Evolutionary conservation across 352 stramenopile species (phyloP), one percentile per base, ranked within the genome.

Genomic region (Phytophthora cactorum): DNA sequence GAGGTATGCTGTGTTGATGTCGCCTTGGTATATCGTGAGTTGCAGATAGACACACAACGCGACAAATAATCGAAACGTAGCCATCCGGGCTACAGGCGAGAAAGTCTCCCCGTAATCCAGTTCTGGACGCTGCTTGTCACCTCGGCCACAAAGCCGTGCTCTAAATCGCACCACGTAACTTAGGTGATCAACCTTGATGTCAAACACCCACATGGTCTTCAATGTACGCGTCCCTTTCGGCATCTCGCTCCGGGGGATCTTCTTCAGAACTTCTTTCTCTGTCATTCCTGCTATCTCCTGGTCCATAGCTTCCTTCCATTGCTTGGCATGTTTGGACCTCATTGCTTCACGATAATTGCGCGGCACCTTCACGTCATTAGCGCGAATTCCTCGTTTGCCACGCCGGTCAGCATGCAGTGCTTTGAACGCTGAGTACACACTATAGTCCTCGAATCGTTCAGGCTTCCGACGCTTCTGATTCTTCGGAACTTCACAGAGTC

Each of bases 291-390:
- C 29, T 3, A 54, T 46, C n/a, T 36, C 43, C 10, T 22, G n/a
- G 15, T 63, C 55, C 55, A 63, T 55, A 1, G 55, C 55, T 38
- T 14, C 43, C 49, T 50, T n/a, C 45, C 44, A 55, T 9, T 49
- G 10, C 2, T n/a, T 12, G 15, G 29, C 55, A n/a, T 29, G 43
- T 44, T 55, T 55, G 14, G 55, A 55, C 12, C n/a, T 5, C 31
- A 63, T 63, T 1, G 55, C 55, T n/a, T 53, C 36, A 1, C 44
- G n/a, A 10, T 45, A 53, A 14, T 15, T 49, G n/a, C 41, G 10
- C 17, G 55, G 55, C 12, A 63, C 49, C 28, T 46, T 63, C 4
- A 63, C 45, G 22, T 55, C 10, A 55, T n/a, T 63, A 1, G 45
- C 31, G 14, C 32, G 44, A 34, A 55, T 41, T 5, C 32, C 45